Evolutionary conservation across 2,329 filamentous ascomycete genomes (phyloP).

Genomic region (Dactylella cylindrospora): DNA sequence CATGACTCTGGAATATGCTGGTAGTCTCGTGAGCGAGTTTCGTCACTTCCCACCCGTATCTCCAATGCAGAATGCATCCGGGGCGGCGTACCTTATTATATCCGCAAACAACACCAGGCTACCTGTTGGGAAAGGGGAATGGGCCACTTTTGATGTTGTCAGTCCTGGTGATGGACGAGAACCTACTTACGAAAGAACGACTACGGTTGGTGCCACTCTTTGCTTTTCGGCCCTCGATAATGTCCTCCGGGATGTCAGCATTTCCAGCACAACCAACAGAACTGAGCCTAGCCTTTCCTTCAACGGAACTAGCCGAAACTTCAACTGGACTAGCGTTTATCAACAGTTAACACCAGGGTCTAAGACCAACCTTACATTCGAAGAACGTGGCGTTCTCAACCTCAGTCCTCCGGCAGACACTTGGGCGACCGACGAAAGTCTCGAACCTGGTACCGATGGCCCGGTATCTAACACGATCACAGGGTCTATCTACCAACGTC

Average conservation of each 20-base stretch:
- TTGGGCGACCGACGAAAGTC: slow-evolving; percentile 3
- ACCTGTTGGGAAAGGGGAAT: slow-evolving; percentile 9
- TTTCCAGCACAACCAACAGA: slow-evolving; percentile 14
- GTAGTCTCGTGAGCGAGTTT: slow-evolving; percentile 18
- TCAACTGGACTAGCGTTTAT: slow-evolving; percentile 11
- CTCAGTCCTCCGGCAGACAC: neutral
- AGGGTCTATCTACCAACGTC: slow-evolving; percentile 6
- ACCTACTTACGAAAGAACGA: neutral
- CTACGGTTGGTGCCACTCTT: slow-evolving; percentile 10
- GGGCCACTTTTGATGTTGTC: slow-evolving; percentile 3
- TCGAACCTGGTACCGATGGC: slow-evolving; percentile 11
- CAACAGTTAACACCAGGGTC: slow-evolving; percentile 5
- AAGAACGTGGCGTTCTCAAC: slow-evolving; percentile 10
- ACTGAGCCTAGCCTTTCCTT: slow-evolving; percentile 12
- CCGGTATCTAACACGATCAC: slow-evolving; percentile 1
- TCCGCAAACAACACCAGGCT: slow-evolving; percentile 2
- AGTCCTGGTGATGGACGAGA: neutral
- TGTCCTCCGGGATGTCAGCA: slow-evolving; percentile 2
- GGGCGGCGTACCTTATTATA: slow-evolving; percentile 10
- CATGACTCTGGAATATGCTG: neutral
- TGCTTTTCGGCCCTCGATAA: slow-evolving; percentile 14
- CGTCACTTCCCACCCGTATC: slow-evolving; percentile 3
- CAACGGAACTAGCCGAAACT: slow-evolving; percentile 8
- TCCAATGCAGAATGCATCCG: slow-evolving; percentile 10
- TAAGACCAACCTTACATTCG: slow-evolving; percentile 2